Evolutionary conservation across 257 asterid genomes (phyloP).

Genomic region (Eucommia ulmoides): DNA sequence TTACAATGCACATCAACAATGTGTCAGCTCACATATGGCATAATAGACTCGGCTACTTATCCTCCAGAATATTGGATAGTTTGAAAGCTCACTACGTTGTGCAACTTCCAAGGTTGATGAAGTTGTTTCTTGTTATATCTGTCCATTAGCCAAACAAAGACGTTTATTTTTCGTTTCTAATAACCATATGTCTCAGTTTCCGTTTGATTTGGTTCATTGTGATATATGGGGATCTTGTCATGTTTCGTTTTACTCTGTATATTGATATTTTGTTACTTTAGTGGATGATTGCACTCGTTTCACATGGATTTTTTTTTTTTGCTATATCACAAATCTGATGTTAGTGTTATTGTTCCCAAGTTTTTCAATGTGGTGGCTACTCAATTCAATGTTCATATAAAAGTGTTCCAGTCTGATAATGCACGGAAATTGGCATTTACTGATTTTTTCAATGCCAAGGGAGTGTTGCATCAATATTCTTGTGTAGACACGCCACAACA

Average conservation of each 20-base stretch:
- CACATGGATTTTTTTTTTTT: neutral
- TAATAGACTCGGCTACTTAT: too few relatives aligned
- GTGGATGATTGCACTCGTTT: neutral
- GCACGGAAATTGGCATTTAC: neutral
- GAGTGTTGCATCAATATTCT: neutral
- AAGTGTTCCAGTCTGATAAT: neutral
- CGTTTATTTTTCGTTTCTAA: neutral
- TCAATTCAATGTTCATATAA: neutral
- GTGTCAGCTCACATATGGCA: too few relatives aligned
- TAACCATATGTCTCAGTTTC: neutral
- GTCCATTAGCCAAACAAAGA: neutral
- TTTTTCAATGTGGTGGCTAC: neutral
- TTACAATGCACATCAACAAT: too few relatives aligned
- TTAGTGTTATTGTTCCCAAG: neutral
- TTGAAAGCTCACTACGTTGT: too few relatives aligned
- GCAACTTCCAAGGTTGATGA: too few relatives aligned
- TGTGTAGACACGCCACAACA: neutral
- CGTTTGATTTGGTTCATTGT: neutral
- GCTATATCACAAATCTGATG: neutral
- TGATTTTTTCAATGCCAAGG: neutral
- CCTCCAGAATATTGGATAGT: too few relatives aligned
- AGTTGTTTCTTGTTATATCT: neutral
- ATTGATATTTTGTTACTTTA: neutral
- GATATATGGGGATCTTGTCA: neutral
- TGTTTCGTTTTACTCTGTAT: neutral